Evolutionary conservation across 2,329 filamentous ascomycete genomes (phyloP).

Genomic region (Monilinia aucupariae): DNA sequence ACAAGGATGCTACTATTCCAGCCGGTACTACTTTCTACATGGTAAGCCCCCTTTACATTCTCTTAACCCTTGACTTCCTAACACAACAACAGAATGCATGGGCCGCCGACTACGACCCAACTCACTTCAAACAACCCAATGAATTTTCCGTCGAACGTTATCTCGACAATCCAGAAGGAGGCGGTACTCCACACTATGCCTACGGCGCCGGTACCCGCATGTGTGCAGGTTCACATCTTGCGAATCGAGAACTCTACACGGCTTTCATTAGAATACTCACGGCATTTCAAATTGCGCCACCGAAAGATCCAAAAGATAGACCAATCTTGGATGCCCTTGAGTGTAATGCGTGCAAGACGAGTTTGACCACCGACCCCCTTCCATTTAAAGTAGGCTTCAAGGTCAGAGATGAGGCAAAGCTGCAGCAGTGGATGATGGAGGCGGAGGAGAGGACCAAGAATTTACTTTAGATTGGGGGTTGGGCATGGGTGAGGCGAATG

Average conservation of each 20-base stretch:
- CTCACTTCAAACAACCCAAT: slow-evolving; percentile 59
- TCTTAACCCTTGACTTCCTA: neutral
- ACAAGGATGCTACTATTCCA: slow-evolving; percentile 61
- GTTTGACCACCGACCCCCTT: slow-evolving; percentile 56
- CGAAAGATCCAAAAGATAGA: slow-evolving; percentile 42
- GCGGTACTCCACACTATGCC: slow-evolving; percentile 55
- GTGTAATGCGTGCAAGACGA: slow-evolving; percentile 52
- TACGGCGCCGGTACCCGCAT: slow-evolving; percentile 60
- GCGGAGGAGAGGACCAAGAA: slow-evolving; percentile 31
- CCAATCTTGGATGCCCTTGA: slow-evolving; percentile 53
- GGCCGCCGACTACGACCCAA: slow-evolving; percentile 65
- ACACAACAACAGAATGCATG: slow-evolving; percentile 55
- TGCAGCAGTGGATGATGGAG: slow-evolving; percentile 50
- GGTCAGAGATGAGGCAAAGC: slow-evolving; percentile 41
- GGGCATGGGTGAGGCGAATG: too few relatives aligned
- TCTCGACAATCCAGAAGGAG: slow-evolving; percentile 45
- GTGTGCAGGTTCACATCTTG: slow-evolving; percentile 59
- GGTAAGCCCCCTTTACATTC: neutral
- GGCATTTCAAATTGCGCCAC: slow-evolving; percentile 50
- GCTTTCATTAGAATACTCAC: slow-evolving; percentile 54
- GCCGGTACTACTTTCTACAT: slow-evolving; percentile 63
- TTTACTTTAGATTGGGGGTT: slow-evolving; percentile 12
- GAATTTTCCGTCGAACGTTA: slow-evolving; percentile 68
- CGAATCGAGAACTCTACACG: slow-evolving; percentile 58
- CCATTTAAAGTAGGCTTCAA: slow-evolving; percentile 55